phyloP scores from a whole-genome alignment of 495 filamentous ascomycete genomes.

The Staphylotrichum longicolle region DNA sequence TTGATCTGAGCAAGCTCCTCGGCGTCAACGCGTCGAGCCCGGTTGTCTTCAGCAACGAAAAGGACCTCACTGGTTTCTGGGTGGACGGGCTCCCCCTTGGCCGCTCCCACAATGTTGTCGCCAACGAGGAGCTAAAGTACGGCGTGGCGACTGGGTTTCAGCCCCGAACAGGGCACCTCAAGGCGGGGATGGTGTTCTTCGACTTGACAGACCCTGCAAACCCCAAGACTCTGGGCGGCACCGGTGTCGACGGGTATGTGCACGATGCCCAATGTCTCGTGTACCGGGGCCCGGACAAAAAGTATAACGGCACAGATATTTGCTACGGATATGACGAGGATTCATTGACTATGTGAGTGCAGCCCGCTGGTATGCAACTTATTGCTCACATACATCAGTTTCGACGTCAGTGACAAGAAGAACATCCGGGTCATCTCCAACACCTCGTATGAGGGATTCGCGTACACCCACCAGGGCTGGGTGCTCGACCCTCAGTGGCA shows the following conservation, averaged over 20 bases:
- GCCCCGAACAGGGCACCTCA: conserved; percentile 39
- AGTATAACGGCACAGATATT: conserved; percentile 51
- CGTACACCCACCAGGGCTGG: conserved; percentile 55
- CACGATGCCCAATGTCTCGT: conserved; percentile 57
- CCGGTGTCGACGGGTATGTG: conserved; percentile 51
- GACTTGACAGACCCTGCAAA: conserved; percentile 48
- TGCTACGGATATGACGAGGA: conserved; percentile 57
- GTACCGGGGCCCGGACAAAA: conserved; percentile 53
- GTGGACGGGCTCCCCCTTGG: conserved; percentile 36
- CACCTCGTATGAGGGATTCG: conserved; percentile 52
- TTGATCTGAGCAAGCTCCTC: conserved; percentile 48
- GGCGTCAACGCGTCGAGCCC: conserved; percentile 26
- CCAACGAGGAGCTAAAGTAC: conserved; percentile 46
- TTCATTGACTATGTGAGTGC: conserved; percentile 38
- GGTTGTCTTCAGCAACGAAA: conserved; percentile 32
- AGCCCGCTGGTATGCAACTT: neutral
- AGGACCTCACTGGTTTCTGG: conserved; percentile 39
- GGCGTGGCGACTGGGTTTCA: conserved; percentile 47
- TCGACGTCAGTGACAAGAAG: conserved; percentile 54
- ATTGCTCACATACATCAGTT: conserved; percentile 25
- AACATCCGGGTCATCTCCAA: conserved; percentile 49
- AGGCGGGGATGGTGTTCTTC: conserved; percentile 50
- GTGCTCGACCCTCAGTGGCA: conserved; percentile 43
- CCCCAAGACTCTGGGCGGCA: conserved; percentile 48
- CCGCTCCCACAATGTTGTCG: conserved; percentile 49